A percentile compares a stretch with the other conserved stretches of the same genome.
These are phyloP conservation scores for Colletotrichum eleusines DNA, from an alignment of 2,329 filamentous ascomycete species.

Conservation along the genomic window DNA sequence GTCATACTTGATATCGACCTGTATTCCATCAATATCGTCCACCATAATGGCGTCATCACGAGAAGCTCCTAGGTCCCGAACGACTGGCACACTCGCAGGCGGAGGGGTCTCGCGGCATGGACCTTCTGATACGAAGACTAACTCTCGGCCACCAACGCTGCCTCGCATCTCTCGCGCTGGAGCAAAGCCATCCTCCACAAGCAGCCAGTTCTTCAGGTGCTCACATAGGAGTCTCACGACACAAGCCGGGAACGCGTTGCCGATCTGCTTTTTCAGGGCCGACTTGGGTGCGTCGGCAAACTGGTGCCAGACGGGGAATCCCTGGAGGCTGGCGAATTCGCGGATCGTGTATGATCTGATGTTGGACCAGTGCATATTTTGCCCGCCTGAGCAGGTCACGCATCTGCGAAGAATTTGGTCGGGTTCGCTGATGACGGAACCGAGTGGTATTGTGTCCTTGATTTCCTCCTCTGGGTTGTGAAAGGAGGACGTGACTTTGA, in stretches of 20 bases:
- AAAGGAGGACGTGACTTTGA: constrained; percentile 49
- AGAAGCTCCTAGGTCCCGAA: neutral
- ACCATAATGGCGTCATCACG: constrained; percentile 4
- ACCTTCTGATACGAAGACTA: constrained; percentile 29
- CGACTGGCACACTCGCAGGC: neutral
- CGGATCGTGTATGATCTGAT: constrained; percentile 72
- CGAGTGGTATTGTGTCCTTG: constrained; percentile 53
- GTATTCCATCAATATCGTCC: constrained; percentile 8
- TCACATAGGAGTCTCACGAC: constrained; percentile 63
- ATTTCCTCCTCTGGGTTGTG: constrained; percentile 52
- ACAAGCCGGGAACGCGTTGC: constrained; percentile 80
- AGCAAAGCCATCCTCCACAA: constrained; percentile 55
- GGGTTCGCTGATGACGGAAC: constrained; percentile 50
- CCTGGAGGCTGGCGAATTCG: constrained; percentile 77
- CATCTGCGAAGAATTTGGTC: constrained; percentile 64
- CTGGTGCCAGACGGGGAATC: constrained; percentile 72
- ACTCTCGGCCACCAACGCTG: constrained; percentile 25
- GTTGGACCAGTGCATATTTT: constrained; percentile 75
- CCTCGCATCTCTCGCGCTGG: neutral
- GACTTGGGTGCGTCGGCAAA: constrained; percentile 60
- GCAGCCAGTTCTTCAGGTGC: constrained; percentile 61
- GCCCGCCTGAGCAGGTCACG: constrained; percentile 74
- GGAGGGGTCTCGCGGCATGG: neutral
- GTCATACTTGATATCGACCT: constrained; percentile 32
- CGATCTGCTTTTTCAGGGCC: constrained; percentile 73